phyloP scores from a whole-genome alignment of 352 stramenopile genomes.

The Pythium pyrilobum region DNA sequence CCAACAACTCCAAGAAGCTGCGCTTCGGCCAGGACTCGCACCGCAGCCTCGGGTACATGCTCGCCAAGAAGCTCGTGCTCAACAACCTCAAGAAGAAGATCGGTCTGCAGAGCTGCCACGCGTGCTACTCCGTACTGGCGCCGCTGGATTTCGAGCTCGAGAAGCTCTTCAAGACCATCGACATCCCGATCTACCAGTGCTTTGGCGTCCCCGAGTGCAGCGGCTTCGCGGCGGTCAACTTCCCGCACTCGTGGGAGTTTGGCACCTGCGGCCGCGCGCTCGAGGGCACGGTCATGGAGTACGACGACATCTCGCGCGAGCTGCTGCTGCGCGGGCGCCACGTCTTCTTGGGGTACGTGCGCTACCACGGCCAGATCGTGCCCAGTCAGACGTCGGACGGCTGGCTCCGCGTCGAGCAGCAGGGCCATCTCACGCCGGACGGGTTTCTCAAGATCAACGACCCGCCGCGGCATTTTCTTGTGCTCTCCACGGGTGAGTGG shows the following conservation, averaged over 20 bases:
- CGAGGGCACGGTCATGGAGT: slow-evolving; percentile 46
- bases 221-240: slow-evolving; percentile 71
- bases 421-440: slow-evolving; percentile 58
- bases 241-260: slow-evolving; percentile 66
- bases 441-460: slow-evolving; percentile 74
- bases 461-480: slow-evolving; percentile 51
- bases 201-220: slow-evolving; percentile 62
- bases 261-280: slow-evolving; percentile 60
- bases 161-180: slow-evolving; percentile 78
- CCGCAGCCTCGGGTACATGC: slow-evolving; percentile 67
- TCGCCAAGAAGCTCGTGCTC: slow-evolving; percentile 75
- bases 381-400: slow-evolving; percentile 26
- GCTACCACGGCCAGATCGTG: slow-evolving; percentile 18
- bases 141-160: slow-evolving; percentile 77
- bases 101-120: slow-evolving; percentile 62
- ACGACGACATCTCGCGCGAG: slow-evolving; percentile 58
- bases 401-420: slow-evolving; percentile 52
- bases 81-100: slow-evolving; percentile 78
- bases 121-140: slow-evolving; percentile 73
- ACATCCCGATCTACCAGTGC: slow-evolving; percentile 77
- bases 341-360: slow-evolving; percentile 66
- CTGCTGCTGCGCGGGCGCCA: slow-evolving; percentile 63
- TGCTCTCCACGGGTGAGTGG: slow-evolving; percentile 74
- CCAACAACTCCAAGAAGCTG: slow-evolving; percentile 76
- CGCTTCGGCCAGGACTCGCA: slow-evolving; percentile 45